Evolutionary conservation across 345 rosid species (phyloP).

Genomic region (Diplotaxis tenuifolia): DNA sequence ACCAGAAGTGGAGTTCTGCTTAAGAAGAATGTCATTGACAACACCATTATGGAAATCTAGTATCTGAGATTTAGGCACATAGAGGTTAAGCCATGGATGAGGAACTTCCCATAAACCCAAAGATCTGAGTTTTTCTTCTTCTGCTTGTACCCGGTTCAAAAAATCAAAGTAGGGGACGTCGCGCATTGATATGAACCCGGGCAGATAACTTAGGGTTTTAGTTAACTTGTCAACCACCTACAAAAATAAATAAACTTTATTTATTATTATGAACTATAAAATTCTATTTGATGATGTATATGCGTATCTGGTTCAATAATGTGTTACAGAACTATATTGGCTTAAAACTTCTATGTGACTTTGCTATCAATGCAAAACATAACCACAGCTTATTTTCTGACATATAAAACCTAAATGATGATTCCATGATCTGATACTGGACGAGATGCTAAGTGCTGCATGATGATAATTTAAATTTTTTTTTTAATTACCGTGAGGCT

Average conservation of each 20-base stretch:
- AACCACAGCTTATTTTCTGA: too few relatives aligned
- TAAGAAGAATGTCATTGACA: constrained; percentile 58
- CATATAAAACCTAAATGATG: too few relatives aligned
- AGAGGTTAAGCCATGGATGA: constrained; percentile 98
- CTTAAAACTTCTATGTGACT: neutral
- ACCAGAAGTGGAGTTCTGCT: constrained; percentile 56
- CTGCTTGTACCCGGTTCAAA: constrained; percentile 71
- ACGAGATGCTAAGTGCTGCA: too few relatives aligned
- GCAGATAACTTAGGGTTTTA: constrained; percentile 35
- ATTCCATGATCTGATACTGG: too few relatives aligned
- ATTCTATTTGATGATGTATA: constrained; percentile 36
- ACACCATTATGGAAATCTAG: constrained; percentile 60
- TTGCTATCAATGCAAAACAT: too few relatives aligned
- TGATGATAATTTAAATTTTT: too few relatives aligned
- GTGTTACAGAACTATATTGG: neutral
- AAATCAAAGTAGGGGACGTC: constrained; percentile 74
- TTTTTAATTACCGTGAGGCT: too few relatives aligned
- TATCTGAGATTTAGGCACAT: constrained; percentile 69
- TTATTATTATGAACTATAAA: neutral
- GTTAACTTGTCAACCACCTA: constrained; percentile 45
- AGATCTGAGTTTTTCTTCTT: constrained; percentile 67
- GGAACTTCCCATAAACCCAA: constrained; percentile 96
- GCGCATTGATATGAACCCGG: constrained; percentile 46
- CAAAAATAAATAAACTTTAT: neutral
- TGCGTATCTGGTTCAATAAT: neutral